Evolutionary conservation across 164 flowering plant species (phyloP).

Genomic region (Nymphaea colorata): DNA sequence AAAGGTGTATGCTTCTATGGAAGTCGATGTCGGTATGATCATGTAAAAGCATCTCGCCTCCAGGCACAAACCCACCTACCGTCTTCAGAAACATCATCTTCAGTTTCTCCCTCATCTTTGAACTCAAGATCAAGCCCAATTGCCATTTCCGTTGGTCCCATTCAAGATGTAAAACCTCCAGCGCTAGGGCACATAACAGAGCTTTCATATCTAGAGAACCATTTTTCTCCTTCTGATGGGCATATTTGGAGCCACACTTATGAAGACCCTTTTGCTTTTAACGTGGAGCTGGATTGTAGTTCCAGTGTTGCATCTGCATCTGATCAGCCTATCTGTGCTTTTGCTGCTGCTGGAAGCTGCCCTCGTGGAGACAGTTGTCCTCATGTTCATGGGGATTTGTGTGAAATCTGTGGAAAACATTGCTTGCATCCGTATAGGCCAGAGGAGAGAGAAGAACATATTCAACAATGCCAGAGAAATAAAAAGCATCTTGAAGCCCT

Average conservation of each 20-base stretch:
- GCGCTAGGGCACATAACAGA: constrained; percentile 13
- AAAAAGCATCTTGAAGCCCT: constrained; percentile 64
- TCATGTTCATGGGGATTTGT: constrained; percentile 77
- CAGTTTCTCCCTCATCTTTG: constrained; percentile 18
- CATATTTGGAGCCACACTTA: constrained; percentile 35
- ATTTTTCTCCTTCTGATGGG: constrained; percentile 17
- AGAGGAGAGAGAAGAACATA: constrained; percentile 77
- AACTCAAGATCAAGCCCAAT: constrained; percentile 16
- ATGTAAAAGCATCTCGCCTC: constrained; percentile 50
- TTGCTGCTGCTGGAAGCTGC: constrained; percentile 90
- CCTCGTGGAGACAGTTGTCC: constrained; percentile 86
- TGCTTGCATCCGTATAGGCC: constrained; percentile 85
- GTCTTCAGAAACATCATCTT: constrained; percentile 39
- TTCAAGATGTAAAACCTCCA: constrained; percentile 5
- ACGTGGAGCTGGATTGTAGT: constrained; percentile 14
- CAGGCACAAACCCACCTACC: constrained; percentile 27
- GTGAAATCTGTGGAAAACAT: constrained; percentile 66
- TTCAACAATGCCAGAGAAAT: constrained; percentile 48
- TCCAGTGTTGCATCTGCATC: constrained; percentile 20
- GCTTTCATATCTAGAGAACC: constrained; percentile 21
- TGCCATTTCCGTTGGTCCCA: constrained; percentile 11
- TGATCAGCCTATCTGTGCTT: constrained; percentile 59
- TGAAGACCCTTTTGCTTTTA: constrained; percentile 12
- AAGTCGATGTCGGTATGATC: constrained; percentile 89
- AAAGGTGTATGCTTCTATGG: constrained; percentile 83